Evolutionary conservation across 495 filamentous ascomycete species (phyloP), one percentile per base, ranked within the genome.

Genomic region (Xylaria sp.): DNA sequence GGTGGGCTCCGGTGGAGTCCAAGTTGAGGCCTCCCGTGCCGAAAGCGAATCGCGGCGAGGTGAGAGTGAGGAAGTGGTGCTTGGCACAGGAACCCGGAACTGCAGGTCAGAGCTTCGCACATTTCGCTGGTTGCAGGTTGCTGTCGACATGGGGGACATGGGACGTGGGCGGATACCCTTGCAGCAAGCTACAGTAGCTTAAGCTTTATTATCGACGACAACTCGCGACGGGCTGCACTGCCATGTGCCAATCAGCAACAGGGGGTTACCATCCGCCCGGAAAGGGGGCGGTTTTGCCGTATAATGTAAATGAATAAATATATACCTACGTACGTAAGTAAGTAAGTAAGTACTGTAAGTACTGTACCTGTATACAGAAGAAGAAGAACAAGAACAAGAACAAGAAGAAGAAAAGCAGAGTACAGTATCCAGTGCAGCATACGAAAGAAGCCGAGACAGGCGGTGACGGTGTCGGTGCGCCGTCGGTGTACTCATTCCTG

Each of bases 31-130:
- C 68, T 70, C 68, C 68, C 17, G n/a, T 24, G 21, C 21, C 59
- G 31, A 29, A 61, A 44, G 33, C 67, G 44, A 69, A 69, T 69
- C 12, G 33, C 21, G 29, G 50, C 57, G 35, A 70, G 40, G 55
- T 61, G 68, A 55, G 58, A 48, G n/a, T 63, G 19, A 63, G 35
- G 12, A 62, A 62, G 33, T 5, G 31, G 53, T 55, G 26, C 68
- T 70, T 70, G 68, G 68, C 58, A 63, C 5, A 70, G 43, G 44
- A 57, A 12, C 17, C 53, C 37, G 53, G 53, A 61, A 50, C 67
- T 50, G 57, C 57, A 69, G 55, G 66, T 61, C 52, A 68, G 66
- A 58, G 50, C 65, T 67, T 67, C 50, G 65, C 50, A 50, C 44
- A 21, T 50, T 37, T n/a, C n/a, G n/a, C n/a, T n/a, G n/a, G n/a